Evolutionary conservation across 345 rosid genomes (phyloP).

Genomic region (Melaleuca alternifolia): DNA sequence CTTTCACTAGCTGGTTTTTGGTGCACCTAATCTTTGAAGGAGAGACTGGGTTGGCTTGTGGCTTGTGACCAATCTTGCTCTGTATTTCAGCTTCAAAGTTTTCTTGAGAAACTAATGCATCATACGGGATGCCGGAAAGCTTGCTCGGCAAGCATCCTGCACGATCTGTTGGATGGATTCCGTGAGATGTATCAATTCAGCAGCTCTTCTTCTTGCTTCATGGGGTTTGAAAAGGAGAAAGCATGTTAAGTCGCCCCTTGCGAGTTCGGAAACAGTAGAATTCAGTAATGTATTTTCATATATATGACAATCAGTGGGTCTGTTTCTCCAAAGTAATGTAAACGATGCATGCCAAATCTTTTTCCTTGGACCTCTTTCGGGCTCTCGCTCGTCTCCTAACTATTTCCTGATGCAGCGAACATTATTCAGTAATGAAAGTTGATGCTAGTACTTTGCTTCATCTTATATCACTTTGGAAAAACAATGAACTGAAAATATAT

Average conservation of each 20-base stretch:
- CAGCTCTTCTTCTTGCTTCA: background rate
- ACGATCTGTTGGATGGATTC: background rate
- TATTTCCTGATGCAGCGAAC: background rate
- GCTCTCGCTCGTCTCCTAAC: background rate
- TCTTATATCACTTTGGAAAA: background rate
- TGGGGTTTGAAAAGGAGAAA: background rate
- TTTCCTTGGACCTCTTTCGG: background rate
- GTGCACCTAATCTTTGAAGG: background rate
- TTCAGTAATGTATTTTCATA: background rate
- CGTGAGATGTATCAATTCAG: background rate
- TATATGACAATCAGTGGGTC: background rate
- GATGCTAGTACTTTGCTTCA: background rate
- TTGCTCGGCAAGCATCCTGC: background rate
- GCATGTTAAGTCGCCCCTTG: background rate
- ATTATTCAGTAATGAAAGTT: background rate
- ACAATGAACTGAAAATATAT: background rate
- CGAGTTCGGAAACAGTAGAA: background rate
- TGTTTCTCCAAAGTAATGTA: background rate
- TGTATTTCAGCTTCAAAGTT: background rate
- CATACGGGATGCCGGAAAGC: background rate
- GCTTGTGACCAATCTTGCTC: background rate
- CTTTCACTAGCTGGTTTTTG: background rate
- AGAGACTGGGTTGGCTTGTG: background rate
- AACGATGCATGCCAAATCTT: background rate
- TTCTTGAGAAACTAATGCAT: background rate